These are phyloP conservation scores for Adenanthera pavonina DNA, from an alignment of 306 rosid species.

Conservation along the genomic window DNA sequence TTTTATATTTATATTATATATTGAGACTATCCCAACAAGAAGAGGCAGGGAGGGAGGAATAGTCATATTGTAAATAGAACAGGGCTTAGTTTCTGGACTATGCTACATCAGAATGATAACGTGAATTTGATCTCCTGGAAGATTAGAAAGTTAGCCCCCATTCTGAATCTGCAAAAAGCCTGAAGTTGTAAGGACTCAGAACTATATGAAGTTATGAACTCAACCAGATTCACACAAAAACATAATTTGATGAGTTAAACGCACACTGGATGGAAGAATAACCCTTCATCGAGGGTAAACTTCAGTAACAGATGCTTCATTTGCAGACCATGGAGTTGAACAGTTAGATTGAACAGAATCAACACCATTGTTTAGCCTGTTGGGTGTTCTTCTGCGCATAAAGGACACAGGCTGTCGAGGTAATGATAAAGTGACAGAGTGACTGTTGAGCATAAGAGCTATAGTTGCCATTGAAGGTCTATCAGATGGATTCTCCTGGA, in stretches of 20 bases:
- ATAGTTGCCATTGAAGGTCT: slow-evolving; percentile 59
- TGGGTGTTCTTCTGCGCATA: slow-evolving; percentile 41
- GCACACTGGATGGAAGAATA: neutral
- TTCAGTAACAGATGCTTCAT: slow-evolving; percentile 43
- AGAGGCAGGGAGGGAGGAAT: neutral
- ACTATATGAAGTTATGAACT: slow-evolving; percentile 5
- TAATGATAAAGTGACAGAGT: slow-evolving; percentile 45
- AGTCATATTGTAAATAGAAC: neutral
- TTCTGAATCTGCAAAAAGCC: neutral
- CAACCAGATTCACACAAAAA: neutral
- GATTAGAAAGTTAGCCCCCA: no score
- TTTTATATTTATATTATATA: no score
- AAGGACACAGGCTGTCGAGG: slow-evolving; percentile 50
- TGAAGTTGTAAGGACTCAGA: slow-evolving; percentile 8
- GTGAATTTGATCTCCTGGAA: neutral
- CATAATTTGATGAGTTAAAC: neutral
- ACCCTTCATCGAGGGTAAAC: slow-evolving; percentile 38
- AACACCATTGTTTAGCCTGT: slow-evolving; percentile 25
- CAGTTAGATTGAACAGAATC: slow-evolving; percentile 35
- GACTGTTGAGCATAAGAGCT: slow-evolving; percentile 51
- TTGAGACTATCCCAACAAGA: neutral
- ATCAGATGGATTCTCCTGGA: slow-evolving; percentile 53
- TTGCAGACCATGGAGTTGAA: slow-evolving; percentile 35
- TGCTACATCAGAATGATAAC: neutral
- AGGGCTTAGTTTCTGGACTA: neutral